Percentiles rank a stretch among this genome's conserved stretches.
These are phyloP conservation scores for Ogataea siamensis DNA, from an alignment of 805 yeast genomes.

Conservation along the genomic window DNA sequence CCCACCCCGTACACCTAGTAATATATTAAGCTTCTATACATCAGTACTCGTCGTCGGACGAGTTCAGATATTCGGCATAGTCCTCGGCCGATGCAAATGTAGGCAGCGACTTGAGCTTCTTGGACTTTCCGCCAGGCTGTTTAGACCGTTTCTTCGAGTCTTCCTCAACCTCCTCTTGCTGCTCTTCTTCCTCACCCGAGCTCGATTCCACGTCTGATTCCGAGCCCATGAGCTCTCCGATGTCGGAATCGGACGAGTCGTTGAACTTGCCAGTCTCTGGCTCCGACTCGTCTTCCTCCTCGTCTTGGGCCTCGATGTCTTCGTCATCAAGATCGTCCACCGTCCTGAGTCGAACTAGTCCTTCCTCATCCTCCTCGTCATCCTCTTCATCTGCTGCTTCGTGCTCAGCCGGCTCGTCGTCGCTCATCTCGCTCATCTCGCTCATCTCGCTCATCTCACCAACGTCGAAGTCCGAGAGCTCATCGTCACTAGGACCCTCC, in stretches of 20 bases:
- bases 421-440: constrained; percentile 34
- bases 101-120: constrained; percentile 64
- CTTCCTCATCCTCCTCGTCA: constrained; percentile 38
- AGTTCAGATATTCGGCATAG: constrained; percentile 69
- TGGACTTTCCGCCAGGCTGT: constrained; percentile 36
- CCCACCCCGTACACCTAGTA: constrained; percentile 5
- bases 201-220: constrained; percentile 5
- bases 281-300: constrained; percentile 26
- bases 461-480: constrained; percentile 38
- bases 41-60: constrained; percentile 44
- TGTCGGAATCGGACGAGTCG: constrained; percentile 6
- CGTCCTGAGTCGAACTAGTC: constrained; percentile 26
- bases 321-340: constrained; percentile 32
- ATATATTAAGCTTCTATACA: neutral
- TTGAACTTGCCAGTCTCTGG: constrained; percentile 11
- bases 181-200: constrained; percentile 14
- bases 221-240: constrained; percentile 11
- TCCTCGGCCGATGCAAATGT: constrained; percentile 87
- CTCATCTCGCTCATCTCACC: constrained; percentile 35
- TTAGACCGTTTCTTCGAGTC: constrained; percentile 29
- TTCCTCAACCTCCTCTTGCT: constrained; percentile 18
- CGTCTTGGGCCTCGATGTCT: constrained; percentile 30
- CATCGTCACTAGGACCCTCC: constrained; percentile 44
- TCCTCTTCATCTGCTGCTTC: constrained; percentile 33
- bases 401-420: constrained; percentile 29